Conservation (phyloP, 1,284 basidiomycete genomes). For the Apiotrichum sp. region DNA sequence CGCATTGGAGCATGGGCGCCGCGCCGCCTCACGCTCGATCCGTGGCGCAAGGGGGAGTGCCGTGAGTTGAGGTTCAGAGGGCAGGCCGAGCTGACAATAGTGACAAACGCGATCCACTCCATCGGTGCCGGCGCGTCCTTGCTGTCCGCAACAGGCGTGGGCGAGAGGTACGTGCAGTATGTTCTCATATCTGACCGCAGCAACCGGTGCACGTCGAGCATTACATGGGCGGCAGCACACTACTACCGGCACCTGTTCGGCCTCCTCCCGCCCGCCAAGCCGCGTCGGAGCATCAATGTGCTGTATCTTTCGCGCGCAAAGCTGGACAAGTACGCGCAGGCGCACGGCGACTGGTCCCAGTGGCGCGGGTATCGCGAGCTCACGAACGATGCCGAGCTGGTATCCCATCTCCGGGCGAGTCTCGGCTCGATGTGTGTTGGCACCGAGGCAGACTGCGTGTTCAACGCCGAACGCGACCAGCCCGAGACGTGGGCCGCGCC, state of each 20-base stretch:
- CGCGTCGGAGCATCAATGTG: conserved; percentile 29
- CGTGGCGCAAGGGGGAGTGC: conserved; percentile 32
- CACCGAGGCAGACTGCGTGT: conserved; percentile 17
- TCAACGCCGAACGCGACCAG: conserved; percentile 25
- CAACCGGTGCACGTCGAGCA: conserved; percentile 32
- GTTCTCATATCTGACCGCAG: not conserved
- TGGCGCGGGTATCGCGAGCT: conserved; percentile 39
- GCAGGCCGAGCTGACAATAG: conserved; percentile 13
- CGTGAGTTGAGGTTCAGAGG: conserved; percentile 19
- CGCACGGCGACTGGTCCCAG: conserved; percentile 28
- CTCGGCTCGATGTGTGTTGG: conserved; percentile 21
- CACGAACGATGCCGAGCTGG: conserved; percentile 33
- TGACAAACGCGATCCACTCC: conserved; percentile 38
- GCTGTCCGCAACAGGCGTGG: conserved; percentile 36
- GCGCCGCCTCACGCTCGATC: conserved; percentile 33
- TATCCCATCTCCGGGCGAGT: conserved; percentile 19
- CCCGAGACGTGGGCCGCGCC: conserved; percentile 29
- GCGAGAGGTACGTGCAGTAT: conserved; percentile 11
- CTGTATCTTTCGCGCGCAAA: conserved; percentile 39
- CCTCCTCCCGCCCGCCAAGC: conserved; percentile 14
- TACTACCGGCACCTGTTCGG: conserved; percentile 43
- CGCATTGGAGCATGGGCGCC: conserved; percentile 42
- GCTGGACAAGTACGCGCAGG: conserved; percentile 29
- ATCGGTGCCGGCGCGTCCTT: conserved; percentile 39
- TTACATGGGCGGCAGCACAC: conserved; percentile 41